Conservation (phyloP, 2,329 filamentous ascomycete species). For the Bisporella sp. region DNA sequence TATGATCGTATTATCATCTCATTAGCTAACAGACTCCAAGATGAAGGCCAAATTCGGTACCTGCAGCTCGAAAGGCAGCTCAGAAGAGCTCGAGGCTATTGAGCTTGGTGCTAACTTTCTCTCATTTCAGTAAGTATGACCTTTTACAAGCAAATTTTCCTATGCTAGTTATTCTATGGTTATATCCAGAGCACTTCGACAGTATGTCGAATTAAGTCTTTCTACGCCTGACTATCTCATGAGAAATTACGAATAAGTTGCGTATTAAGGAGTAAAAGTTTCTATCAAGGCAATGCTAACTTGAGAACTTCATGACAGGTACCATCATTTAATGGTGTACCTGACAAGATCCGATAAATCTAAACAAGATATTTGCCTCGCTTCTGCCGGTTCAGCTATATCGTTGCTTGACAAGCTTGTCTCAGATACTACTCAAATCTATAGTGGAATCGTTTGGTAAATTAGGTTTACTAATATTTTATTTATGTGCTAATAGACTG, state of each 20-base stretch:
- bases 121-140: constrained; percentile 5
- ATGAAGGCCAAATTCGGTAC: background rate
- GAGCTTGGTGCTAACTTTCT: constrained; percentile 7
- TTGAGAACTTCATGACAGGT: no score
- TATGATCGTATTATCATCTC: background rate
- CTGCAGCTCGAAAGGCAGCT: background rate
- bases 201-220: no score
- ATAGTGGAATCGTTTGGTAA: constrained; percentile 12
- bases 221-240: no score
- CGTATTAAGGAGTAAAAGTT: no score
- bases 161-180: no score
- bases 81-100: constrained; percentile 2
- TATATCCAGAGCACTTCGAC: no score
- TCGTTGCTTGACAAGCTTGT: constrained; percentile 8
- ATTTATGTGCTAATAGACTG: background rate
- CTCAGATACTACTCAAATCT: constrained; percentile 7
- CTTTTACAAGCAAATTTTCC: no score
- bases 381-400: constrained; percentile 8
- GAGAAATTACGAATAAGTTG: no score
- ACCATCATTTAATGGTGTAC: constrained; percentile 11
- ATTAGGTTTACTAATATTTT: background rate
- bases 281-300: no score
- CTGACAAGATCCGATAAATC: constrained; percentile 6
- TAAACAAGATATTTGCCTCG: constrained; percentile 2
- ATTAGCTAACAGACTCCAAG: background rate